Percentiles rank a stretch among this genome's conserved stretches.
phyloP scores from a whole-genome alignment of 306 rosid species.

The Cicer cuneatum region DNA sequence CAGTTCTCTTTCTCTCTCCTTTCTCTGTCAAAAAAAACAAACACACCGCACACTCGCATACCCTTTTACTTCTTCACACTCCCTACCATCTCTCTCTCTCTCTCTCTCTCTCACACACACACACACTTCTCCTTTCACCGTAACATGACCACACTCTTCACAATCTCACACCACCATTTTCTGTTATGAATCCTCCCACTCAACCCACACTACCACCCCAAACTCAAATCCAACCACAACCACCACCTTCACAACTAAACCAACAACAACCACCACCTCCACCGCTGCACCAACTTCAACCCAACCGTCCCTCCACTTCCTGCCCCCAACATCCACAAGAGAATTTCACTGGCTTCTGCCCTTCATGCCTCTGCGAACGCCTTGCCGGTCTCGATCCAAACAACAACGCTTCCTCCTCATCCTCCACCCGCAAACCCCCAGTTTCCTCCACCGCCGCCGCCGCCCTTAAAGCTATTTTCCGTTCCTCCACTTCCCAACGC shows the following conservation, averaged over 20 bases:
- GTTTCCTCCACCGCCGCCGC: slow-evolving; percentile 91
- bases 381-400: slow-evolving; percentile 87
- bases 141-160: slow-evolving; percentile 75
- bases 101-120: neutral
- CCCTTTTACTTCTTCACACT: neutral
- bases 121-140: slow-evolving; percentile 14
- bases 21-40: slow-evolving; percentile 39
- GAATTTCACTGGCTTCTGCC: slow-evolving; percentile 94
- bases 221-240: slow-evolving; percentile 29
- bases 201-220: slow-evolving; percentile 44
- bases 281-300: slow-evolving; percentile 42
- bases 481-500: slow-evolving; percentile 44
- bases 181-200: slow-evolving; percentile 85
- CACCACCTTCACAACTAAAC: slow-evolving; percentile 3
- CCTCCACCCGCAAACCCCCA: slow-evolving; percentile 60
- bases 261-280: neutral
- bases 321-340: slow-evolving; percentile 89
- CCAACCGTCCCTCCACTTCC: slow-evolving; percentile 81
- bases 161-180: slow-evolving; percentile 41
- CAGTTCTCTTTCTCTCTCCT: slow-evolving; percentile 45
- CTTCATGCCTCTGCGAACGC: slow-evolving; percentile 99
- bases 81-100: neutral
- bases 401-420: slow-evolving; percentile 49
- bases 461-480: slow-evolving; percentile 89
- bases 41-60: slow-evolving; percentile 36